These are phyloP conservation scores for Hirsutella thompsonii DNA, from an alignment of 2,329 filamentous ascomycete species.

Conservation along the genomic window DNA sequence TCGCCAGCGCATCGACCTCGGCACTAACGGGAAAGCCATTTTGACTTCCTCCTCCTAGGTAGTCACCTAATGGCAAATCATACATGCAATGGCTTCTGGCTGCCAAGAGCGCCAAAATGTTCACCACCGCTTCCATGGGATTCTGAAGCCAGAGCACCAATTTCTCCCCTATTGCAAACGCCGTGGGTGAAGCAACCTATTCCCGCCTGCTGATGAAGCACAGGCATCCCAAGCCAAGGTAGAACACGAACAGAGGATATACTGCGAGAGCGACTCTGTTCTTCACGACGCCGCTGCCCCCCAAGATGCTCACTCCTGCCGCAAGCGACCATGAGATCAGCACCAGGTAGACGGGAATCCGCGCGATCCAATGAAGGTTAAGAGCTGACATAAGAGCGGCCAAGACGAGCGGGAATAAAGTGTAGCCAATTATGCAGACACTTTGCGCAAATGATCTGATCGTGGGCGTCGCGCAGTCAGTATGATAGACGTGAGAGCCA, in stretches of 20 bases:
- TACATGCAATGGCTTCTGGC: too few species aligned
- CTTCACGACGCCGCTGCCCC: slow-evolving; percentile 88
- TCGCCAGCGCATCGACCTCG: too few species aligned
- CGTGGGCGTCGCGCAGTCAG: slow-evolving; percentile 7
- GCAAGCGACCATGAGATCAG: slow-evolving; percentile 88
- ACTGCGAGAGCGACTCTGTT: slow-evolving; percentile 90
- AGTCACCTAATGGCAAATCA: too few species aligned
- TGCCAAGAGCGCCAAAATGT: too few species aligned
- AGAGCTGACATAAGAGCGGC: slow-evolving; percentile 82
- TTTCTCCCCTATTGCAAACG: too few species aligned
- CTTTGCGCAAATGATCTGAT: slow-evolving; percentile 91
- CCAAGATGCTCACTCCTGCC: slow-evolving; percentile 89
- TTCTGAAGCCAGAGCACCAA: too few species aligned
- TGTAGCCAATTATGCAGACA: slow-evolving; percentile 96
- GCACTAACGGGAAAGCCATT: too few species aligned
- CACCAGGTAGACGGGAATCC: slow-evolving; percentile 83
- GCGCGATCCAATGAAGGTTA: slow-evolving; percentile 61
- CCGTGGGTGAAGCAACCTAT: background rate
- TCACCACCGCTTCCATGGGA: too few species aligned
- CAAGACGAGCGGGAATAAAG: slow-evolving; percentile 90
- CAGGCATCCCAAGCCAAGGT: slow-evolving; percentile 80
- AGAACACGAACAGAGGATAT: slow-evolving; percentile 91
- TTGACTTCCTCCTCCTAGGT: too few species aligned
- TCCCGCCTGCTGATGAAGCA: slow-evolving; percentile 73
- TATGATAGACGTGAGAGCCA: background rate